Percentiles rank a stretch among this genome's conserved stretches.
These are phyloP conservation scores for Dendrothele bispora DNA, from an alignment of 768 basidiomycete species.

Conservation along the genomic window DNA sequence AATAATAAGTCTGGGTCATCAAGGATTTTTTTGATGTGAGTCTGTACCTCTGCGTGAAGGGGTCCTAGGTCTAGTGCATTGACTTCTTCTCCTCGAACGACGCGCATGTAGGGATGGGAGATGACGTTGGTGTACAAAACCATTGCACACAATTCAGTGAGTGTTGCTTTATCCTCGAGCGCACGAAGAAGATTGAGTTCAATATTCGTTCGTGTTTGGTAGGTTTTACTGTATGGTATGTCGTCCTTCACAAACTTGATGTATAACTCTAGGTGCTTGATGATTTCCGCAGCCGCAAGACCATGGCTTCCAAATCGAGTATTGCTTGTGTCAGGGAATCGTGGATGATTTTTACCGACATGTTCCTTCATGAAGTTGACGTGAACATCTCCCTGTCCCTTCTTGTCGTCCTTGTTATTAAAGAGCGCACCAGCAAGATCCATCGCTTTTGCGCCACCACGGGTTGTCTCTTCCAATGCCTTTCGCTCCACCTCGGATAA, in stretches of 20 bases:
- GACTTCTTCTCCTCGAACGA: conserved; percentile 13
- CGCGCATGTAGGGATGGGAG: conserved; percentile 25
- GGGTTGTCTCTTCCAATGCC: conserved; percentile 10
- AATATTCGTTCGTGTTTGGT: conserved; percentile 17
- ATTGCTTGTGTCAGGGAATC: conserved; percentile 34
- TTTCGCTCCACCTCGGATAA: not conserved
- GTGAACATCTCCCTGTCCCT: conserved; percentile 25
- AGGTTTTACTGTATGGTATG: conserved; percentile 26
- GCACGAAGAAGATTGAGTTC: conserved; percentile 27
- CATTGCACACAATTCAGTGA: conserved; percentile 26
- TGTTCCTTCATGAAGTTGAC: conserved; percentile 14
- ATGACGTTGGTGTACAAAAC: conserved; percentile 26
- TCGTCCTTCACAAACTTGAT: conserved; percentile 20
- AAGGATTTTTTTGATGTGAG: conserved; percentile 6
- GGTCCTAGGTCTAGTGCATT: conserved; percentile 29
- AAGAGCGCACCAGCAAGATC: conserved; percentile 20
- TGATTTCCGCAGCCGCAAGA: conserved; percentile 23
- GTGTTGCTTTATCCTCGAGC: conserved; percentile 23
- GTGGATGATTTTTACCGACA: conserved; percentile 11
- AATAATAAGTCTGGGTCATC: conserved; percentile 10
- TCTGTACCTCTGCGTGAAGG: conserved; percentile 1
- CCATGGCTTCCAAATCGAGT: conserved; percentile 26
- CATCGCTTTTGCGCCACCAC: conserved; percentile 16
- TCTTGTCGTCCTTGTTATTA: conserved; percentile 32
- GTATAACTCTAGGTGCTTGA: conserved; percentile 21